A percentile compares a stretch with the other conserved stretches of the same genome.
Evolutionary conservation across 2,329 filamentous ascomycete genomes (phyloP).

Genomic region (Penicillium sp.): DNA sequence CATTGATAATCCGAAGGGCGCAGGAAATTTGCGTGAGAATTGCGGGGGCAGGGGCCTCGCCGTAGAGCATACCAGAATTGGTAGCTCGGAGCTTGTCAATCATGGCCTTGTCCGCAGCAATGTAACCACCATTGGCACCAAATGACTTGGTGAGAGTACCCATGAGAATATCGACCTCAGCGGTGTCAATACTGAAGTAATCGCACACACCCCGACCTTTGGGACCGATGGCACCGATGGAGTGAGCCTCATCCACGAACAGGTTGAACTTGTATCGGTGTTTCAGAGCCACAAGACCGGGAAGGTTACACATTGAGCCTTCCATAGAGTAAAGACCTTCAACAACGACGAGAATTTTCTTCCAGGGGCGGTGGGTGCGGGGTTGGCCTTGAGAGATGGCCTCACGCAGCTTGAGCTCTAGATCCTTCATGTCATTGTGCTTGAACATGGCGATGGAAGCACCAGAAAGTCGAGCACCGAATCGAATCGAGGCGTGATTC

Average conservation of each 20-base stretch:
- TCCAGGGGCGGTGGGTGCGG: conserved; percentile 97
- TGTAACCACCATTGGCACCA: conserved; percentile 94
- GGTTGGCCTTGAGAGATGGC: conserved; percentile 95
- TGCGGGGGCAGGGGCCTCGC: conserved; percentile 81
- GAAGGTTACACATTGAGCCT: conserved; percentile 97
- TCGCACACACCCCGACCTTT: conserved; percentile 91
- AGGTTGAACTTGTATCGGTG: conserved; percentile 95
- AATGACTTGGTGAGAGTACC: conserved; percentile 98
- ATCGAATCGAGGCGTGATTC: conserved; percentile 96
- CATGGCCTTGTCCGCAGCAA: conserved; percentile 83
- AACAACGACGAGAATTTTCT: conserved; percentile 95
- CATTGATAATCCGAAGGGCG: conserved; percentile 82
- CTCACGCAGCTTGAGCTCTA: conserved; percentile 84
- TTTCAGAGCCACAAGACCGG: conserved; percentile 81
- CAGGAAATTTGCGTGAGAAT: conserved; percentile 88
- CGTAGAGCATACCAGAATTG: conserved; percentile 82
- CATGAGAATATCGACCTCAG: conserved; percentile 93
- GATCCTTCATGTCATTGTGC: conserved; percentile 90
- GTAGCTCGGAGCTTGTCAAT: conserved; percentile 86
- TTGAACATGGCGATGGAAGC: conserved; percentile 96
- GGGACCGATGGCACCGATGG: conserved; percentile 86
- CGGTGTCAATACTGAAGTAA: conserved; percentile 87
- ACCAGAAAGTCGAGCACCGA: conserved; percentile 88
- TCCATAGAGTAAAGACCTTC: conserved; percentile 99
- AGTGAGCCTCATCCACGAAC: conserved; percentile 96